phyloP scores from a whole-genome alignment of 2,329 filamentous ascomycete species.

The Rhinocladiella similis region DNA sequence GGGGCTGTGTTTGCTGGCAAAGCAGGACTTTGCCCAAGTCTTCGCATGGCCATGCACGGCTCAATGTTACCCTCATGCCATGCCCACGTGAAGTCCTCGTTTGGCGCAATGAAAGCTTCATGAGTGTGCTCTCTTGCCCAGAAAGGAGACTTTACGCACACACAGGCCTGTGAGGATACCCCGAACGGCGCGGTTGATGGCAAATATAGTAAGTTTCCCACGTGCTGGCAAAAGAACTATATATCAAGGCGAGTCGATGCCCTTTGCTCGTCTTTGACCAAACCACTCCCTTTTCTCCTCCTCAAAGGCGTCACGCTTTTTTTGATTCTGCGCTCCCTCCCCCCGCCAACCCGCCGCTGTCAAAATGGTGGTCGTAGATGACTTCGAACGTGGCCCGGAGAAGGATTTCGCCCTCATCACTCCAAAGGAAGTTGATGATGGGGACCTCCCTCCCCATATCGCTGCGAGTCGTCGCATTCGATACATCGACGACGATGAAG shows the following conservation, averaged over 20 bases:
- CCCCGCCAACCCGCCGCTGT: not conserved
- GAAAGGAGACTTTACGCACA: not conserved
- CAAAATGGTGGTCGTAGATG: slow-evolving; percentile 1
- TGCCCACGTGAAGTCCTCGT: not conserved
- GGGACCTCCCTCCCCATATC: slow-evolving; percentile 17
- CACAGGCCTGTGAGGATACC: not conserved
- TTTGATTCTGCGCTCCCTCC: not conserved
- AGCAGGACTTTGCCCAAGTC: not conserved
- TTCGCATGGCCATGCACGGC: not conserved
- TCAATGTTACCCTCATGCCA: not conserved
- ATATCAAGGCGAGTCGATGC: not conserved
- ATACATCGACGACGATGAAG: slow-evolving; percentile 27
- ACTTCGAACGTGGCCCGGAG: not conserved
- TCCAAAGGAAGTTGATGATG: slow-evolving; percentile 7
- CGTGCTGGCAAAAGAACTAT: not conserved
- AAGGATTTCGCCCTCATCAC: not conserved
- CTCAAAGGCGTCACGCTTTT: not conserved
- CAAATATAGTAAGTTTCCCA: not conserved
- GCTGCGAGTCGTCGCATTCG: slow-evolving; percentile 26
- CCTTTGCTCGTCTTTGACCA: not conserved
- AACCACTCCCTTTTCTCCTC: not conserved
- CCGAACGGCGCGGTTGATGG: too few relatives aligned
- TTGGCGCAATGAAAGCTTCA: too few relatives aligned
- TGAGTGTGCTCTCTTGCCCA: too few relatives aligned
- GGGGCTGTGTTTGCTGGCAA: not conserved